Evolutionary conservation across 495 filamentous ascomycete species (phyloP).

Genomic region (Aspergillus diversus): DNA sequence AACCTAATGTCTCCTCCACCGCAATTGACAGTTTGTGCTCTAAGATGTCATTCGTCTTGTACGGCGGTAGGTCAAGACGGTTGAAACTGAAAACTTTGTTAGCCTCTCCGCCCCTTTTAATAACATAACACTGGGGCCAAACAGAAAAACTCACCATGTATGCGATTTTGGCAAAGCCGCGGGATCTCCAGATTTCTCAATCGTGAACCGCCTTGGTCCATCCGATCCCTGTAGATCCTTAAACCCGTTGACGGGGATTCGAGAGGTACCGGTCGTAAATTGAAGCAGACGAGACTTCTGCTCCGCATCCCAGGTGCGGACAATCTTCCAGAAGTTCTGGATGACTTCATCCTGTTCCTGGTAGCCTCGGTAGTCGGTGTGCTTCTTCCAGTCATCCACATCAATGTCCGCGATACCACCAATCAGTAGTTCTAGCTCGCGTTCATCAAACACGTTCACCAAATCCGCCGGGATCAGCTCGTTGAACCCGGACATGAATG

Average conservation of each 20-base stretch:
- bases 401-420: conserved; percentile 99
- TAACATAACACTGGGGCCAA: not conserved
- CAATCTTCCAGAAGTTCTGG: conserved; percentile 97
- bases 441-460: conserved; percentile 98
- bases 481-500: conserved; percentile 96
- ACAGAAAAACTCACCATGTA: conserved; percentile 75
- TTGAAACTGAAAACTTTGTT: conserved; percentile 74
- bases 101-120: not conserved
- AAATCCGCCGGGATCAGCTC: conserved; percentile 96
- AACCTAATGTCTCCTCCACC: conserved; percentile 98
- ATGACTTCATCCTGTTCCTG: conserved; percentile 97
- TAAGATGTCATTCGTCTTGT: conserved; percentile 83
- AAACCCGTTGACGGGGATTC: conserved; percentile 99
- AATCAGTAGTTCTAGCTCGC: conserved; percentile 94
- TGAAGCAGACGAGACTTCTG: conserved; percentile 96
- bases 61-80: conserved; percentile 92
- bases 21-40: conserved; percentile 91
- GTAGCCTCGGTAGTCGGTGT: conserved; percentile 99
- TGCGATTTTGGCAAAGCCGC: conserved; percentile 92
- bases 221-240: conserved; percentile 99
- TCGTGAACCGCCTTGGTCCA: conserved; percentile 92
- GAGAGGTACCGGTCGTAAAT: conserved; percentile 95
- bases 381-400: conserved; percentile 99
- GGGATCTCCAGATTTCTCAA: conserved; percentile 94
- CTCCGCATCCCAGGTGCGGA: conserved; percentile 95